A percentile compares a stretch with the other conserved stretches of the same genome.
phyloP scores from a whole-genome alignment of 2,329 filamentous ascomycete species.

The Stagonosporopsis tanaceti region DNA sequence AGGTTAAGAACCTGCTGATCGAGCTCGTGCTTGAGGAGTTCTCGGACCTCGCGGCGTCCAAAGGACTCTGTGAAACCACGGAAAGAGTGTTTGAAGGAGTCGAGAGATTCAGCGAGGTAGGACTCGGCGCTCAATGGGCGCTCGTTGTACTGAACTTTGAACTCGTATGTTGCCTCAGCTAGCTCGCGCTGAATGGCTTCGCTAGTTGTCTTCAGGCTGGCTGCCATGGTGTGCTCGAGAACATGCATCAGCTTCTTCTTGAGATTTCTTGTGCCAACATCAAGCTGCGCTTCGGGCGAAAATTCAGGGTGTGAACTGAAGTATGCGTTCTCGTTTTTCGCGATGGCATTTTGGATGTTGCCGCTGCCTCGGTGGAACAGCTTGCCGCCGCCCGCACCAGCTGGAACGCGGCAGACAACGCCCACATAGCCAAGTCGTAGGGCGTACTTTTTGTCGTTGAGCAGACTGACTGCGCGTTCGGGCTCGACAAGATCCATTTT shows the following conservation, averaged over 20 bases:
- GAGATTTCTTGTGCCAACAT: conserved; percentile 83
- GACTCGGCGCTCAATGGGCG: conserved; percentile 93
- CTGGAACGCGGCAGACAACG: conserved; percentile 84
- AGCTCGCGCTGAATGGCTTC: conserved; percentile 94
- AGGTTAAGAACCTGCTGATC: conserved; percentile 95
- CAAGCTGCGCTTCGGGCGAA: conserved; percentile 74
- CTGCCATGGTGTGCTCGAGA: conserved; percentile 95
- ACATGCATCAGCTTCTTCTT: conserved; percentile 98
- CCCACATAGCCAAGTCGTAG: conserved; percentile 95
- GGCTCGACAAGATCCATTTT: conserved; percentile 98
- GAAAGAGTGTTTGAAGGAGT: conserved; percentile 97
- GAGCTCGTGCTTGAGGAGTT: conserved; percentile 88
- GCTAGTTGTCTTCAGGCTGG: conserved; percentile 85
- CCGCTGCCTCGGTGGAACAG: conserved; percentile 84
- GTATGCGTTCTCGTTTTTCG: conserved; percentile 86
- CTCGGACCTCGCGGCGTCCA: conserved; percentile 85
- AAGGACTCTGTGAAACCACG: conserved; percentile 92
- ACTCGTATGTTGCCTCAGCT: conserved; percentile 96
- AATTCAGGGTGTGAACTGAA: conserved; percentile 90
- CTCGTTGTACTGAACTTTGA: conserved; percentile 99
- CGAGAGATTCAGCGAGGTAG: conserved; percentile 92
- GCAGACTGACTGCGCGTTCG: conserved; percentile 75
- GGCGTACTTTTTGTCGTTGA: conserved; percentile 91
- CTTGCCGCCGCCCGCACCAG: conserved; percentile 64
- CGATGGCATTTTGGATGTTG: conserved; percentile 81